These are phyloP conservation scores for Beauveria pseudobassiana DNA, from an alignment of 2,329 filamentous ascomycete genomes.

Conservation along the genomic window DNA sequence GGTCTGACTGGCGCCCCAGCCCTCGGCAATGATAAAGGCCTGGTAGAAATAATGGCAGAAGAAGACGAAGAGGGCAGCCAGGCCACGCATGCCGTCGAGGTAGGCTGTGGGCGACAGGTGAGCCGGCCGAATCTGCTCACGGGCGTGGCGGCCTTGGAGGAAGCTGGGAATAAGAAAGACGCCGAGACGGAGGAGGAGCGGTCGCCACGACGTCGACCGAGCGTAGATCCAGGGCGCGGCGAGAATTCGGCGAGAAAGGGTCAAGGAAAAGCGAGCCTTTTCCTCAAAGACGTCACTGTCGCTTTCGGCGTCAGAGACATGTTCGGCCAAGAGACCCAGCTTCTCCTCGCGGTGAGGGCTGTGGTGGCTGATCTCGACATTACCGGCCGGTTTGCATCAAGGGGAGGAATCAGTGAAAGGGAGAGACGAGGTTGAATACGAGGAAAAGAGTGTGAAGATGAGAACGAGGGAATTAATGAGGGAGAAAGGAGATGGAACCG, in stretches of 20 bases:
- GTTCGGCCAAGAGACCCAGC: slow-evolving; percentile 36
- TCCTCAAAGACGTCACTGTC: slow-evolving; percentile 30
- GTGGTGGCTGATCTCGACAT: neutral
- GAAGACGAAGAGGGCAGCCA: slow-evolving; percentile 48
- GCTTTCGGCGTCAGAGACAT: slow-evolving; percentile 36
- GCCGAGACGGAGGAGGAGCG: slow-evolving; percentile 29
- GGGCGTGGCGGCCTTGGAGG: slow-evolving; percentile 35
- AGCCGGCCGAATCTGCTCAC: slow-evolving; percentile 32
- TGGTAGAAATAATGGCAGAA: slow-evolving; percentile 52
- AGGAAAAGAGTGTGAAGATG: neutral
- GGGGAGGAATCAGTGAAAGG: neutral
- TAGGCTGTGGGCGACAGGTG: slow-evolving; percentile 47
- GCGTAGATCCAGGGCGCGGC: slow-evolving; percentile 22
- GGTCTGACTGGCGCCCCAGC: slow-evolving; percentile 36
- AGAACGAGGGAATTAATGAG: slow-evolving; percentile 13
- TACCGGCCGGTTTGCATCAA: neutral
- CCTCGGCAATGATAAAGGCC: slow-evolving; percentile 42
- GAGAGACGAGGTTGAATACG: neutral
- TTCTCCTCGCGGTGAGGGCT: slow-evolving; percentile 32
- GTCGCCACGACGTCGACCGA: slow-evolving; percentile 28
- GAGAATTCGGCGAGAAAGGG: slow-evolving; percentile 19
- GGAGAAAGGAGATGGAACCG: neutral
- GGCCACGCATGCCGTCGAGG: slow-evolving; percentile 50
- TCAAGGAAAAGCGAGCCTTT: slow-evolving; percentile 22
- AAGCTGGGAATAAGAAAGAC: slow-evolving; percentile 48